These are phyloP conservation scores for Hymenoscyphus infarciens DNA, from an alignment of 2,329 filamentous ascomycete species.

Conservation along the genomic window DNA sequence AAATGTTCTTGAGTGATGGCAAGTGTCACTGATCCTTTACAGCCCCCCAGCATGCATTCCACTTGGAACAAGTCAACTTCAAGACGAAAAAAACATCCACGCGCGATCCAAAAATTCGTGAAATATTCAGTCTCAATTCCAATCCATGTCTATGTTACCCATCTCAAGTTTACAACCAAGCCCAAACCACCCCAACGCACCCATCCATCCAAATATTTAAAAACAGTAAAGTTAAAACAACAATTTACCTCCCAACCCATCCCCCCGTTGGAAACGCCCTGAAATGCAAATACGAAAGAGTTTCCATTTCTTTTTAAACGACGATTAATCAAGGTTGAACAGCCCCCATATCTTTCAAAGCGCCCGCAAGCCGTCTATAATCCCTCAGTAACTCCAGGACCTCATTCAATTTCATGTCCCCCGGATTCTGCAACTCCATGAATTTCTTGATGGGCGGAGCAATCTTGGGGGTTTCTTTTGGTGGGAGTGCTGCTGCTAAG, in stretches of 20 bases:
- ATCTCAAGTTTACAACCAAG: too few species aligned
- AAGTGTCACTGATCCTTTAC: too few species aligned
- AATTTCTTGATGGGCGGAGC: conserved; percentile 69
- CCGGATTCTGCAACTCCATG: conserved; percentile 66
- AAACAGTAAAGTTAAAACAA: neutral
- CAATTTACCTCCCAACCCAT: neutral
- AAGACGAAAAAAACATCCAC: too few species aligned
- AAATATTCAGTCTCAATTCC: too few species aligned
- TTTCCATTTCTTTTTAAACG: neutral
- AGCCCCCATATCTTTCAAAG: conserved; percentile 59
- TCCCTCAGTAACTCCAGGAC: conserved; percentile 69
- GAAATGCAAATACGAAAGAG: neutral
- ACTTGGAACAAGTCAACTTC: too few species aligned
- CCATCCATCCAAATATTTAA: neutral
- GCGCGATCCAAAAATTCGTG: too few species aligned
- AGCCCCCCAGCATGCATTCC: too few species aligned
- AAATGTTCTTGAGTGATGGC: too few species aligned
- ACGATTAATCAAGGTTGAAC: conserved; percentile 37
- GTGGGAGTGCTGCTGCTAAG: conserved; percentile 51
- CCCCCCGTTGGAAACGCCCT: too few species aligned
- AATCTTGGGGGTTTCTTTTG: conserved; percentile 53
- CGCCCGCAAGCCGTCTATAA: conserved; percentile 67
- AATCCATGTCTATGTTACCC: too few species aligned
- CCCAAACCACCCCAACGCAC: too few species aligned
- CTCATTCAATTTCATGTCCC: conserved; percentile 69